phyloP scores from a whole-genome alignment of 495 filamentous ascomycete genomes.

The Cryomyces minteri region DNA sequence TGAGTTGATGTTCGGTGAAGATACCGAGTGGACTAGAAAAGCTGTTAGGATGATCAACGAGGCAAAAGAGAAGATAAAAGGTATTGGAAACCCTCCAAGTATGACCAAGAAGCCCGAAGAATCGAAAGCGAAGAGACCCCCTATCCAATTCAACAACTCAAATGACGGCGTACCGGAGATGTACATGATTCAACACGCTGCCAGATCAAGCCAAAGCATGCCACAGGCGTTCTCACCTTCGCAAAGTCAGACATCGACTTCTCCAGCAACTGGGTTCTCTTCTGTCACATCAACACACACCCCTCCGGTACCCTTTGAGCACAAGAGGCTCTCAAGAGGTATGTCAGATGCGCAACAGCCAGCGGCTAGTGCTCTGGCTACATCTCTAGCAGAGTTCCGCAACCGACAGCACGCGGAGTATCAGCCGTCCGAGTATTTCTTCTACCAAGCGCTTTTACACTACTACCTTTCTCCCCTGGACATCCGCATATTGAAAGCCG shows the following conservation, averaged over 20 bases:
- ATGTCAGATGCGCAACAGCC: slow-evolving; percentile 8
- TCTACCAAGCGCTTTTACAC: slow-evolving; percentile 79
- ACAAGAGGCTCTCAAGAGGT: background rate
- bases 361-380: slow-evolving; percentile 8
- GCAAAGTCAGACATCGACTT: background rate
- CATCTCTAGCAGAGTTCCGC: slow-evolving; percentile 20
- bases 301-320: slow-evolving; percentile 5
- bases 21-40: slow-evolving; percentile 77
- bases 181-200: slow-evolving; percentile 31
- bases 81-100: slow-evolving; percentile 52
- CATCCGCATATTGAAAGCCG: slow-evolving; percentile 82
- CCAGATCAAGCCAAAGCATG: slow-evolving; percentile 23
- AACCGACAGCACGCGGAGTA: slow-evolving; percentile 17
- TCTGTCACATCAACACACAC: slow-evolving; percentile 1
- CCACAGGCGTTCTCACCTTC: background rate
- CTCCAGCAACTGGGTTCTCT: background rate
- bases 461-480: slow-evolving; percentile 89
- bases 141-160: slow-evolving; percentile 27
- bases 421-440: slow-evolving; percentile 44
- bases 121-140: slow-evolving; percentile 25
- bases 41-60: slow-evolving; percentile 53
- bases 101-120: slow-evolving; percentile 30
- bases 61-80: slow-evolving; percentile 50
- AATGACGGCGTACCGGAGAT: slow-evolving; percentile 31
- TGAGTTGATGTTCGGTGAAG: slow-evolving; percentile 83